phyloP scores from a whole-genome alignment of 2,329 filamentous ascomycete species.

The Onygenales sp. region DNA sequence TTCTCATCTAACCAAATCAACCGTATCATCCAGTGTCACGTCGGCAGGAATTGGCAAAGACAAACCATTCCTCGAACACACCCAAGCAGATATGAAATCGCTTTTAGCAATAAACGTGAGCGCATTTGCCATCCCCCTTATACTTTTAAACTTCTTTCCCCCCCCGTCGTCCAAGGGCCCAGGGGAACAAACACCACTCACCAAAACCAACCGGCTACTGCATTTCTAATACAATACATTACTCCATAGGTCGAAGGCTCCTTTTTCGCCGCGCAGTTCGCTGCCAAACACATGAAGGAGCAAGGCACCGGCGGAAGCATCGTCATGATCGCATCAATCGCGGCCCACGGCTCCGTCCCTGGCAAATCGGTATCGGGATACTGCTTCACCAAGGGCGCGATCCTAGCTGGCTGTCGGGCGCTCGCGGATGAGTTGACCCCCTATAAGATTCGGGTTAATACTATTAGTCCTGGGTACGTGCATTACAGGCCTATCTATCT shows the following conservation, averaged over 20 bases:
- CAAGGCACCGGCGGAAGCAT: slow-evolving; percentile 32
- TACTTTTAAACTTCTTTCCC: background rate
- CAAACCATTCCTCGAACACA: slow-evolving; percentile 37
- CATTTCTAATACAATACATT: too few species aligned
- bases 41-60: slow-evolving; percentile 32
- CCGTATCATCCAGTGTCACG: background rate
- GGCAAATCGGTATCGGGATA: slow-evolving; percentile 34
- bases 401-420: slow-evolving; percentile 24
- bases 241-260: slow-evolving; percentile 29
- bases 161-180: too few species aligned
- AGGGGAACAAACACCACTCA: too few species aligned
- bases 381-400: slow-evolving; percentile 35
- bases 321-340: slow-evolving; percentile 31
- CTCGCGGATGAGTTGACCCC: slow-evolving; percentile 28
- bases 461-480: slow-evolving; percentile 3
- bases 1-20: background rate
- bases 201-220: too few species aligned
- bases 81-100: slow-evolving; percentile 32
- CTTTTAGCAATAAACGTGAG: slow-evolving; percentile 36
- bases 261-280: slow-evolving; percentile 33
- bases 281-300: slow-evolving; percentile 31
- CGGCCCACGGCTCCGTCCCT: slow-evolving; percentile 28
- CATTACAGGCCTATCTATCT: background rate
- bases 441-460: slow-evolving; percentile 29
- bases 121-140: background rate